Conservation (phyloP, 345 rosid species). For the Carallia pectinifolia region DNA sequence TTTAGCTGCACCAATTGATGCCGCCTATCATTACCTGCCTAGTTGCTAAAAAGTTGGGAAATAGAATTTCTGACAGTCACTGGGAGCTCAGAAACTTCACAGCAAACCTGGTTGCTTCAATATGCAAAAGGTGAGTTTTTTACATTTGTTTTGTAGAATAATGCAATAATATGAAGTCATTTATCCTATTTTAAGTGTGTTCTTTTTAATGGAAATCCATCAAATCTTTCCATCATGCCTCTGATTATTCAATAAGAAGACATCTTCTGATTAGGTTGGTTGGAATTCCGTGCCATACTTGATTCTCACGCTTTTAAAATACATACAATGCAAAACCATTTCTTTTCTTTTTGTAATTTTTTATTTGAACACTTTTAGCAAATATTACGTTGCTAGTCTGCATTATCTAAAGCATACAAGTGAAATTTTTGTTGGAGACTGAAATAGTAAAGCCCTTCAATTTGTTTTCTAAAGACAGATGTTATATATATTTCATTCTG, state of each 20-base stretch:
- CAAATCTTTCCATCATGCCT: too few species aligned
- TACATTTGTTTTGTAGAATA: background rate
- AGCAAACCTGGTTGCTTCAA: constrained; percentile 59
- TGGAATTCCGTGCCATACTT: too few species aligned
- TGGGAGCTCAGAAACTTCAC: constrained; percentile 81
- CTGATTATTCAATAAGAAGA: too few species aligned
- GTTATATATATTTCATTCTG: constrained; percentile 13
- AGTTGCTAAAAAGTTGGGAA: constrained; percentile 66
- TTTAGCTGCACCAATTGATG: constrained; percentile 84
- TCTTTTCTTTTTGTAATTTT: too few species aligned
- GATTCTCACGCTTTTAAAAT: too few species aligned
- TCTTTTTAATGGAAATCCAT: background rate
- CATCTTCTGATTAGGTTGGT: too few species aligned
- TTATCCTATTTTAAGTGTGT: background rate
- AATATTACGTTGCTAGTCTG: background rate
- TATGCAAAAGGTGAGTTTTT: constrained; percentile 62
- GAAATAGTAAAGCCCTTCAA: background rate
- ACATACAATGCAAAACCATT: too few species aligned
- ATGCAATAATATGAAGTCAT: constrained; percentile 1
- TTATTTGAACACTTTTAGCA: too few species aligned
- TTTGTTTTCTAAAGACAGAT: constrained; percentile 10
- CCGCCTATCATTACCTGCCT: constrained; percentile 79
- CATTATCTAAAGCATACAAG: background rate
- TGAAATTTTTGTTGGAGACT: constrained; percentile 7
- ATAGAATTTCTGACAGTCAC: constrained; percentile 61